These are phyloP conservation scores for Thalassiosira mediterranea DNA, from an alignment of 352 stramenopile species.

Conservation along the genomic window DNA sequence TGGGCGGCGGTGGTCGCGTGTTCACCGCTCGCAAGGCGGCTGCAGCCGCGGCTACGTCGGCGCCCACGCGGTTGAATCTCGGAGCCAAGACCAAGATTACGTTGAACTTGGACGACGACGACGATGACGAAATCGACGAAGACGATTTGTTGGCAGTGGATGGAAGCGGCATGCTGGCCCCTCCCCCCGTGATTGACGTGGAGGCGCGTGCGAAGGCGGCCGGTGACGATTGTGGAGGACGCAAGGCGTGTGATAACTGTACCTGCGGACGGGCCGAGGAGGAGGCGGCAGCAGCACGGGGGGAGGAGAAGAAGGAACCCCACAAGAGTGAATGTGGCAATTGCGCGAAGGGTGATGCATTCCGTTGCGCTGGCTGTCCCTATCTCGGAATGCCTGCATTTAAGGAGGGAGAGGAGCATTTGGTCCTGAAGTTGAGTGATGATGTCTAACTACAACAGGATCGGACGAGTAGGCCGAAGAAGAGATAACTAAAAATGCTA, in stretches of 20 bases:
- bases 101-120: slow-evolving; percentile 54
- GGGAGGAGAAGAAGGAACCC: slow-evolving; percentile 40
- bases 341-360: slow-evolving; percentile 96
- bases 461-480: neutral
- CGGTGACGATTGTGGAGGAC: slow-evolving; percentile 85
- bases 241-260: slow-evolving; percentile 96
- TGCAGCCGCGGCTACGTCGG: neutral
- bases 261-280: slow-evolving; percentile 89
- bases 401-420: slow-evolving; percentile 88
- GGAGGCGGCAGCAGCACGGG: slow-evolving; percentile 40
- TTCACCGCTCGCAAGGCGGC: slow-evolving; percentile 57
- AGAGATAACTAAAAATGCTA: no score
- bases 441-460: slow-evolving; percentile 62
- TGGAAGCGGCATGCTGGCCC: slow-evolving; percentile 51
- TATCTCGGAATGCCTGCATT: slow-evolving; percentile 96
- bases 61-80: slow-evolving; percentile 40
- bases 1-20: slow-evolving; percentile 41
- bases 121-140: slow-evolving; percentile 77
- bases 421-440: slow-evolving; percentile 83
- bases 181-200: slow-evolving; percentile 46
- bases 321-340: slow-evolving; percentile 82
- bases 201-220: slow-evolving; percentile 48
- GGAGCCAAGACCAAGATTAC: slow-evolving; percentile 30
- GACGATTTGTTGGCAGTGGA: slow-evolving; percentile 46
- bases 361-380: slow-evolving; percentile 94